These are phyloP conservation scores for Cicer judaicum DNA, from an alignment of 306 rosid species.

Conservation along the genomic window DNA sequence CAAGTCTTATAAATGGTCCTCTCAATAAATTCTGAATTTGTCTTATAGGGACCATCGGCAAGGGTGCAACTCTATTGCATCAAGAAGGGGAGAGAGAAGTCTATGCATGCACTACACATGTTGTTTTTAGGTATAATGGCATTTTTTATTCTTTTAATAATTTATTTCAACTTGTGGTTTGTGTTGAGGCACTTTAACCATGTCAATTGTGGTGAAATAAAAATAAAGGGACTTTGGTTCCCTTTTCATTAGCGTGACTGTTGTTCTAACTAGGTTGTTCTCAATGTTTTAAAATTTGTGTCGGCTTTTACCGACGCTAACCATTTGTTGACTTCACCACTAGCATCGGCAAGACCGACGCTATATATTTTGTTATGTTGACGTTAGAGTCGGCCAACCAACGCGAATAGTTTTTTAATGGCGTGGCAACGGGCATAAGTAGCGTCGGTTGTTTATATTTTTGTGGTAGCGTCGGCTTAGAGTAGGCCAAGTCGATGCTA, in stretches of 20 bases:
- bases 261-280: not conserved
- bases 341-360: too few species aligned
- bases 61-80: conserved; percentile 90
- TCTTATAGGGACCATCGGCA: conserved; percentile 75
- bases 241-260: not conserved
- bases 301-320: too few species aligned
- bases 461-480: too few species aligned
- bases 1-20: conserved; percentile 24
- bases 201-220: conserved; percentile 13
- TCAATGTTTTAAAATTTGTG: too few species aligned
- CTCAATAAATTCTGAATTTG: conserved; percentile 15
- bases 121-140: conserved; percentile 80
- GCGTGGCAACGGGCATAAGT: too few species aligned
- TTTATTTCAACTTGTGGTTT: conserved; percentile 24
- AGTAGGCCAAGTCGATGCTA: too few species aligned
- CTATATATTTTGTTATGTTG: too few species aligned
- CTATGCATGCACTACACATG: conserved; percentile 94
- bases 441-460: too few species aligned
- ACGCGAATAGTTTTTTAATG: too few species aligned
- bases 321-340: too few species aligned
- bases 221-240: not conserved
- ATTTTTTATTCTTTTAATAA: conserved; percentile 9
- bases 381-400: too few species aligned
- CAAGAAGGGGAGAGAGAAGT: conserved; percentile 98
- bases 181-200: conserved; percentile 4